Percentiles rank a stretch among this genome's conserved stretches.
phyloP scores from a whole-genome alignment of 305 asterid genomes.

The Petunia hybrid region DNA sequence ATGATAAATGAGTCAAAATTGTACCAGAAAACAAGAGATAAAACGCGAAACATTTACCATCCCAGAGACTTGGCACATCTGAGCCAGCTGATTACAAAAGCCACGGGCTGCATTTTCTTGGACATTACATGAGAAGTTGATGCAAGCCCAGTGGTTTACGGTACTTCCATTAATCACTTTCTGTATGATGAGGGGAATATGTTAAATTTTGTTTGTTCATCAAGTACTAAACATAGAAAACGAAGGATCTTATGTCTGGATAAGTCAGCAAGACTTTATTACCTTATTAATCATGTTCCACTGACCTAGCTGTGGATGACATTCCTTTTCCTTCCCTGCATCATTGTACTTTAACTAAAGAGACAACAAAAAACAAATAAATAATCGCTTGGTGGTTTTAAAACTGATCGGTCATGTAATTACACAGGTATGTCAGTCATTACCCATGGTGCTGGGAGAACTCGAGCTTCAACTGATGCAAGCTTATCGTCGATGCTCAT shows the following conservation, averaged over 20 bases:
- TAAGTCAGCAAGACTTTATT: background rate
- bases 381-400: background rate
- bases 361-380: slow-evolving; percentile 16
- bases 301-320: slow-evolving; percentile 51
- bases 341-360: slow-evolving; percentile 49
- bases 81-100: slow-evolving; percentile 49
- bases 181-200: slow-evolving; percentile 37
- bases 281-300: slow-evolving; percentile 58
- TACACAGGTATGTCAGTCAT: background rate
- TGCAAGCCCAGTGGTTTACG: slow-evolving; percentile 49
- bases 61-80: slow-evolving; percentile 51
- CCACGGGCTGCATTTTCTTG: slow-evolving; percentile 46
- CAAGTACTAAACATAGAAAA: background rate
- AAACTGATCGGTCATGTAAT: background rate
- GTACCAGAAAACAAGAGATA: too few relatives aligned
- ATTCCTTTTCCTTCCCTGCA: slow-evolving; percentile 47
- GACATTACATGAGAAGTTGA: slow-evolving; percentile 50
- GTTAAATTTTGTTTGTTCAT: background rate
- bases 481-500: slow-evolving; percentile 45
- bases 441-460: slow-evolving; percentile 58
- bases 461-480: slow-evolving; percentile 50
- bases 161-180: slow-evolving; percentile 52
- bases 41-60: slow-evolving; percentile 37
- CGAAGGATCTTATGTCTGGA: background rate
- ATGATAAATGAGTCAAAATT: too few relatives aligned